Percentiles rank a stretch among this genome's conserved stretches.
Evolutionary conservation across 148 eudicot genomes (phyloP).

Genomic region (Heliamphora exappendiculata): DNA sequence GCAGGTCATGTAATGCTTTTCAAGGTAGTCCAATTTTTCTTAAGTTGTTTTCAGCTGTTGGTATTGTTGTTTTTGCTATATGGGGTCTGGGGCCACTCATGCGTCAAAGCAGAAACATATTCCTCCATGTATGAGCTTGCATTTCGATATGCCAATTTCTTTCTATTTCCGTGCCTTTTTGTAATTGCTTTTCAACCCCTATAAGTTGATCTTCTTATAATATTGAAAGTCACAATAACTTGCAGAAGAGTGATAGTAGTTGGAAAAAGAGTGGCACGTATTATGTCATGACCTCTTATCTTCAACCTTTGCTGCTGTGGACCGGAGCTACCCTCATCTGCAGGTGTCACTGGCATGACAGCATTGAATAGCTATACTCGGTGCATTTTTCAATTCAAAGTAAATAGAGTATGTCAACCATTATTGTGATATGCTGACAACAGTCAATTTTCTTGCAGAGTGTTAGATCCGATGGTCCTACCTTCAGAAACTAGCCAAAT

Average conservation of each 20-base stretch:
- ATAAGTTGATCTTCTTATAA: not conserved
- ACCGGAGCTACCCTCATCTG: slow-evolving; percentile 69
- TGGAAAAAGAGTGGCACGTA: slow-evolving; percentile 78
- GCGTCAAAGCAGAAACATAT: slow-evolving; percentile 50
- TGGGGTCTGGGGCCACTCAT: slow-evolving; percentile 80
- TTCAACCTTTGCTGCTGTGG: slow-evolving; percentile 89
- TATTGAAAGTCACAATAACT: not conserved
- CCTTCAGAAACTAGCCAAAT: slow-evolving; percentile 73
- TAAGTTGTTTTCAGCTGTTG: slow-evolving; percentile 66
- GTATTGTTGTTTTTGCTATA: slow-evolving; percentile 59
- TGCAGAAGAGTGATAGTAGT: slow-evolving; percentile 70
- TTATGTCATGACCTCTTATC: slow-evolving; percentile 65
- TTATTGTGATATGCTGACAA: not conserved
- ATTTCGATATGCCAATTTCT: not conserved
- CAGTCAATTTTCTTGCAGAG: slow-evolving; percentile 36
- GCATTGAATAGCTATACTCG: not conserved
- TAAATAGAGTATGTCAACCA: not conserved
- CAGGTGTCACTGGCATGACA: slow-evolving; percentile 44
- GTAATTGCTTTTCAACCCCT: not conserved
- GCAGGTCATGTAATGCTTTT: slow-evolving; percentile 52
- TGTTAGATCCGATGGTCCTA: slow-evolving; percentile 65
- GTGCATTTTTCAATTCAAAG: slow-evolving; percentile 5
- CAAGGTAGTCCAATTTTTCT: slow-evolving; percentile 51
- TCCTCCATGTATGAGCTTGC: slow-evolving; percentile 44
- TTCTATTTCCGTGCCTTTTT: not conserved